Percentiles rank a stretch among this genome's conserved stretches.
Conservation (phyloP, 108 stramenopile genomes). For the Tribonema minus region DNA sequence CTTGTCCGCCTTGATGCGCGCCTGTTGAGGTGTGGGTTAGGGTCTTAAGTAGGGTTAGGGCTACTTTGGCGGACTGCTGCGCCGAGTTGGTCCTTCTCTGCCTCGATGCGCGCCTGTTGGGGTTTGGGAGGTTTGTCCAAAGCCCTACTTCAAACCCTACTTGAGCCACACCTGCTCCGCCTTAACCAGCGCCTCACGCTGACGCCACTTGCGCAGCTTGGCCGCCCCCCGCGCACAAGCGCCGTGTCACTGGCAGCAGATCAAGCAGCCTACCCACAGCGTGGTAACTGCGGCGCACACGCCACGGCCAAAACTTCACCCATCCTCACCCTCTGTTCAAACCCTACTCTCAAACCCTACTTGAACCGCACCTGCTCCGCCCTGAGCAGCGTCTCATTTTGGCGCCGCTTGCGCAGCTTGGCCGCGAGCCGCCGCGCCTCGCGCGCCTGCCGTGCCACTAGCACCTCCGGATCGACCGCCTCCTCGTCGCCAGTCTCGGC, state of each 20-base stretch:
- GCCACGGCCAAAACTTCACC: too few species aligned
- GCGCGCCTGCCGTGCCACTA: neutral
- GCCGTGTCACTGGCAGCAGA: neutral
- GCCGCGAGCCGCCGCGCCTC: neutral
- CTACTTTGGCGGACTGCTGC: conserved; percentile 21
- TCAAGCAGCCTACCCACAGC: too few species aligned
- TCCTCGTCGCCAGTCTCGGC: neutral
- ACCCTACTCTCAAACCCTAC: too few species aligned
- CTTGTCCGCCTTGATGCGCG: neutral
- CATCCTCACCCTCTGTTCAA: too few species aligned
- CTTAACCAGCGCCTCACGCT: conserved; percentile 8
- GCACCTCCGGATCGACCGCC: neutral
- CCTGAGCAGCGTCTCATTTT: conserved; percentile 14
- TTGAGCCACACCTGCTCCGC: conserved; percentile 4
- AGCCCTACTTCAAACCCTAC: too few species aligned
- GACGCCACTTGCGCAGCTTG: conserved; percentile 25
- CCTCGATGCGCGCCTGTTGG: neutral
- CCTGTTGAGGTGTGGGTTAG: too few species aligned
- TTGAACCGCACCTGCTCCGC: conserved; percentile 5
- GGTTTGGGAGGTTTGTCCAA: too few species aligned
- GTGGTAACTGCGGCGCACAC: too few species aligned
- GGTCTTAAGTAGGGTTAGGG: too few species aligned
- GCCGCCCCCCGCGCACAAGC: neutral
- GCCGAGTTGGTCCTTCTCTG: conserved; percentile 42
- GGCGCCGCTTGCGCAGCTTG: conserved; percentile 25